Conservation (phyloP, 2,329 filamentous ascomycete species). For the Cytospora leucostoma region DNA sequence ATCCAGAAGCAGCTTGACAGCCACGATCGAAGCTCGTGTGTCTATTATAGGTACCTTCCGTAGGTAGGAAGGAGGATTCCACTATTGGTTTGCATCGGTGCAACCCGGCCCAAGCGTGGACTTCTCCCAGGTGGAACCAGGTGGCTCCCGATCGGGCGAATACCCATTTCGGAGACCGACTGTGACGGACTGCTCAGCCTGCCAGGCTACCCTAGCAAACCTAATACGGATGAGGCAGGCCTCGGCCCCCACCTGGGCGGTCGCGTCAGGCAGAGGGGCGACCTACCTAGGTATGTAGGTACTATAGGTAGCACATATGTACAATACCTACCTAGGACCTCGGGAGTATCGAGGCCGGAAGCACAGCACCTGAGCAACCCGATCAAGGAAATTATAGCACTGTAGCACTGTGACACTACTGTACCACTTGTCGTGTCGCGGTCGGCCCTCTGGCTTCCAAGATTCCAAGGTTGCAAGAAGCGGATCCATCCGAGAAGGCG, state of each 20-base stretch:
- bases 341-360: not conserved
- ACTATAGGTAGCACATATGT: not conserved
- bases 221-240: not conserved
- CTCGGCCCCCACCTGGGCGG: too few relatives aligned
- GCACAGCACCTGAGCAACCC: not conserved
- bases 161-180: constrained; percentile 19
- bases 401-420: not conserved
- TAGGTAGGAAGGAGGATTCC: not conserved
- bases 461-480: not conserved
- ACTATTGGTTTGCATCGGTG: constrained; percentile 3
- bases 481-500: constrained; percentile 3
- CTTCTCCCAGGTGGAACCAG: not conserved
- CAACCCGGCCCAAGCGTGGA: constrained; percentile 17
- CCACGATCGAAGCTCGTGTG: constrained; percentile 1
- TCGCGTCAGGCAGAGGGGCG: too few relatives aligned
- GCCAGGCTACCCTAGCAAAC: not conserved
- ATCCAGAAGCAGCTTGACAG: not conserved
- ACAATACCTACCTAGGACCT: not conserved
- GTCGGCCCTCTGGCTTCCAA: not conserved
- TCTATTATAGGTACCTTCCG: too few relatives aligned
- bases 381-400: too few relatives aligned
- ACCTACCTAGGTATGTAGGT: too few relatives aligned
- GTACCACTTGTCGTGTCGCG: not conserved
- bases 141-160: constrained; percentile 13
- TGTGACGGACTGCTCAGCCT: constrained; percentile 9